Conservation (phyloP, 2,329 filamentous ascomycete genomes). For the Ophiocordyceps polyrhachis-furcata region DNA sequence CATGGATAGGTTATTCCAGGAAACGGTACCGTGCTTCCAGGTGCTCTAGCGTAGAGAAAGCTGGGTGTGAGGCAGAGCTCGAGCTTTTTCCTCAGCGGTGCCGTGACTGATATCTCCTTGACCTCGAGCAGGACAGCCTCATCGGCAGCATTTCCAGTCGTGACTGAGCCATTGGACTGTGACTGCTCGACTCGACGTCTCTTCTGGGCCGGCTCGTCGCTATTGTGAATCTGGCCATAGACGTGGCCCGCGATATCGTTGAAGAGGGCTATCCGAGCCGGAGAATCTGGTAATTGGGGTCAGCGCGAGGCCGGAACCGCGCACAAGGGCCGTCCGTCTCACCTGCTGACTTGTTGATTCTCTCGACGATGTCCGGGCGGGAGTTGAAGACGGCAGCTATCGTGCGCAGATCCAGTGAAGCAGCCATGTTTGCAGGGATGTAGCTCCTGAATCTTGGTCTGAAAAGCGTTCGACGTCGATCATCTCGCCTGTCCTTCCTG, state of each 20-base stretch:
- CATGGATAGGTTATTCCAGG: slow-evolving; percentile 38
- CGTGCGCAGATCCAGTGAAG: slow-evolving; percentile 28
- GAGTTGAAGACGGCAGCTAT: slow-evolving; percentile 33
- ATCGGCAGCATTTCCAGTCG: slow-evolving; percentile 17
- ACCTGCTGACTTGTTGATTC: slow-evolving; percentile 35
- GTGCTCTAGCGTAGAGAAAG: slow-evolving; percentile 36
- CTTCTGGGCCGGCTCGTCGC: slow-evolving; percentile 30
- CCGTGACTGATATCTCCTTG: slow-evolving; percentile 47
- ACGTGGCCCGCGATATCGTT: slow-evolving; percentile 36
- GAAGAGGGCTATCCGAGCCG: slow-evolving; percentile 30
- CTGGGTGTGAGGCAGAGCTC: slow-evolving; percentile 42
- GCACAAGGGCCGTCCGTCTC: slow-evolving; percentile 6
- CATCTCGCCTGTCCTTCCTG: neutral
- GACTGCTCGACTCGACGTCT: slow-evolving; percentile 30
- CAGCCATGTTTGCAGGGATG: slow-evolving; percentile 15
- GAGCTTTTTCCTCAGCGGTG: slow-evolving; percentile 51
- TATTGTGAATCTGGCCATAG: slow-evolving; percentile 21
- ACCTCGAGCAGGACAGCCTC: slow-evolving; percentile 39
- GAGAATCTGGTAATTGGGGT: slow-evolving; percentile 23
- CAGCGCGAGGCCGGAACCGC: neutral
- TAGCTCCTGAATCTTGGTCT: neutral
- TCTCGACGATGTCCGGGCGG: slow-evolving; percentile 35
- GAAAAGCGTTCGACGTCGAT: neutral
- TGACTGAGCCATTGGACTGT: slow-evolving; percentile 6
- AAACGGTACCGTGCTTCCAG: slow-evolving; percentile 31